phyloP scores from a whole-genome alignment of 768 basidiomycete genomes.

The Trametes coccinea region DNA sequence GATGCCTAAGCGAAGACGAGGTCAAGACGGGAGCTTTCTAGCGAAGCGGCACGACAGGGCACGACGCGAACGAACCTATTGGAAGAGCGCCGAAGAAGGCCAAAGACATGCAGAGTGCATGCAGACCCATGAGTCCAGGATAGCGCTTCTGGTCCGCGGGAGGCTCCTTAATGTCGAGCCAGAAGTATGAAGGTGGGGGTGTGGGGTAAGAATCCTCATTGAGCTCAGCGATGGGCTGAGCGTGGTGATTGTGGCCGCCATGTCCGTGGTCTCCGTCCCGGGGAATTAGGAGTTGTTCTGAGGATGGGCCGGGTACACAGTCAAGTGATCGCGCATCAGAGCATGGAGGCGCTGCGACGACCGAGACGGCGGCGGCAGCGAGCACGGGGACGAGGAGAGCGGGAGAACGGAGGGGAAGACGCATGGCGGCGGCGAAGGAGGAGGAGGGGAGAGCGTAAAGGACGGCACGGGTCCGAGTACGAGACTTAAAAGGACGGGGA shows the following conservation, averaged over 20 bases:
- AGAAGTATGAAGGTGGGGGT: slow-evolving; percentile 81
- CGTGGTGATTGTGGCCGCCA: slow-evolving; percentile 42
- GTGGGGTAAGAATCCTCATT: slow-evolving; percentile 80
- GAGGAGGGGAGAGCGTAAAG: slow-evolving; percentile 28
- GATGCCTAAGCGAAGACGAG: slow-evolving; percentile 53
- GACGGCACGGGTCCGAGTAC: slow-evolving; percentile 15
- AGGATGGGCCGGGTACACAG: slow-evolving; percentile 1
- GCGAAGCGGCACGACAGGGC: background rate
- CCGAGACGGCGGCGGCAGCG: slow-evolving; percentile 20
- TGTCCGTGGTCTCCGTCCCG: slow-evolving; percentile 43
- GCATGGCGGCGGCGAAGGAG: slow-evolving; percentile 29
- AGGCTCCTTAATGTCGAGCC: slow-evolving; percentile 67
- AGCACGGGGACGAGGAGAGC: slow-evolving; percentile 30
- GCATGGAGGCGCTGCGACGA: background rate
- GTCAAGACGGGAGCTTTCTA: slow-evolving; percentile 1
- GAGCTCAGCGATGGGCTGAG: slow-evolving; percentile 54
- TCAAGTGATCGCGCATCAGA: slow-evolving; percentile 7
- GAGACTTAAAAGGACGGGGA: background rate
- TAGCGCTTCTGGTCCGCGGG: slow-evolving; percentile 48
- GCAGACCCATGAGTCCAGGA: slow-evolving; percentile 71
- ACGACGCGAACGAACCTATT: slow-evolving; percentile 52
- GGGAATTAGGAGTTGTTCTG: slow-evolving; percentile 18
- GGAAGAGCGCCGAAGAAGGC: slow-evolving; percentile 88
- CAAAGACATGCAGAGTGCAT: slow-evolving; percentile 69
- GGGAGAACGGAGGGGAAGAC: slow-evolving; percentile 27